These are phyloP conservation scores for Brettanomyces bruxellensis DNA, from an alignment of 805 yeast genomes.

Conservation along the genomic window DNA sequence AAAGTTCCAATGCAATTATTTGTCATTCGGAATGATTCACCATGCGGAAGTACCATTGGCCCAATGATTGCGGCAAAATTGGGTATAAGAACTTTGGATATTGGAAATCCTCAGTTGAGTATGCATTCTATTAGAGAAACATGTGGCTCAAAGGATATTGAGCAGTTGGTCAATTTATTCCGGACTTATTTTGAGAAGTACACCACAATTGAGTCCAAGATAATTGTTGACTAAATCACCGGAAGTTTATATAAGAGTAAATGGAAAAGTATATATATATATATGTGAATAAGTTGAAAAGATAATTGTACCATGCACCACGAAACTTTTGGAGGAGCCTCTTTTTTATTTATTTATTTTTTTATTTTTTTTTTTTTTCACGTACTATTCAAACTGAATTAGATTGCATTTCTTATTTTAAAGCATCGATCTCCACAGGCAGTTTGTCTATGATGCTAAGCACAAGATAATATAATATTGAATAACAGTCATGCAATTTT, in stretches of 20 bases:
- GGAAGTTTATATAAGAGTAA: neutral
- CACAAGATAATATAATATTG: no score
- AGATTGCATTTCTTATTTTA: no score
- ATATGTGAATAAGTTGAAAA: no score
- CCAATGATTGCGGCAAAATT: conserved; percentile 83
- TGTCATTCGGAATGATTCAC: conserved; percentile 87
- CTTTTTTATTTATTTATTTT: no score
- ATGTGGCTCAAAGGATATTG: conserved; percentile 72
- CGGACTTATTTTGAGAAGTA: conserved; percentile 48
- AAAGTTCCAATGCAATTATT: conserved; percentile 82
- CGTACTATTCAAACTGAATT: no score
- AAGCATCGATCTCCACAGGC: no score
- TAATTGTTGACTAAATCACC: conserved; percentile 27
- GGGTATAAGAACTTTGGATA: conserved; percentile 80
- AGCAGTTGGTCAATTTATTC: conserved; percentile 51
- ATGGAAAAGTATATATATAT: neutral
- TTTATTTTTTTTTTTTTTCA: no score
- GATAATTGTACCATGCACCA: no score
- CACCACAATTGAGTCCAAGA: conserved; percentile 30
- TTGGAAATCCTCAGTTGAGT: conserved; percentile 86
- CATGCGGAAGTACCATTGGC: conserved; percentile 96
- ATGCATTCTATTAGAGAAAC: conserved; percentile 95
- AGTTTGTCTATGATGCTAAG: no score
- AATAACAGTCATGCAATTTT: no score
- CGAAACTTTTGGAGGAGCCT: no score